A percentile compares a stretch with the other conserved stretches of the same genome.
phyloP scores from a whole-genome alignment of 768 basidiomycete genomes.

The Kwoniella dendrophila region DNA sequence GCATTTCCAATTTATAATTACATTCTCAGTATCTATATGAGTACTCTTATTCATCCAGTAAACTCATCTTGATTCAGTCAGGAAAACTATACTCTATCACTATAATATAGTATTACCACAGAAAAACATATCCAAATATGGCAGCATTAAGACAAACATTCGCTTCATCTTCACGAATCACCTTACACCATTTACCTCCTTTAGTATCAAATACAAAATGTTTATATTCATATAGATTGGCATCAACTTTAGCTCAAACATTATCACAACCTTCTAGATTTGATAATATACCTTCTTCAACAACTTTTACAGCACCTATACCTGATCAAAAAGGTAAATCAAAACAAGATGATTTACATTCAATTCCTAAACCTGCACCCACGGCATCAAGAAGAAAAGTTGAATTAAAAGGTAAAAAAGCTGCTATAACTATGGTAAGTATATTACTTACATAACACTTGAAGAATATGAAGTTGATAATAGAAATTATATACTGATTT shows the following conservation, averaged over 20 bases:
- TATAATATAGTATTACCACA: too few species aligned
- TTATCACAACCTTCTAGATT: slow-evolving; percentile 15
- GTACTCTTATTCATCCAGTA: not conserved
- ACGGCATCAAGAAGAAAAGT: slow-evolving; percentile 21
- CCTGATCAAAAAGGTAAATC: not conserved
- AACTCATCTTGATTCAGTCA: too few species aligned
- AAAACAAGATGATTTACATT: slow-evolving; percentile 1
- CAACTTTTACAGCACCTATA: slow-evolving; percentile 16
- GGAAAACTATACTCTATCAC: too few species aligned
- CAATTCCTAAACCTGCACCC: slow-evolving; percentile 7
- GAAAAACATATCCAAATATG: too few species aligned
- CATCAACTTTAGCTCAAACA: slow-evolving; percentile 15
- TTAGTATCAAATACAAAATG: not conserved
- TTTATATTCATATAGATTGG: slow-evolving; percentile 5
- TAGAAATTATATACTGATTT: not conserved
- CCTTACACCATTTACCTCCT: slow-evolving; percentile 17
- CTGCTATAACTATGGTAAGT: slow-evolving; percentile 57
- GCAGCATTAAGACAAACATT: slow-evolving; percentile 19
- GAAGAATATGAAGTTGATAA: not conserved
- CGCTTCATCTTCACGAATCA: slow-evolving; percentile 27
- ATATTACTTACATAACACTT: too few species aligned
- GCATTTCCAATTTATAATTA: not conserved
- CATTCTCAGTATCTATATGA: not conserved
- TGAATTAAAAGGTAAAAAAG: slow-evolving; percentile 52
- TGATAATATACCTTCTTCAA: slow-evolving; percentile 25